Evolutionary conservation across 2,329 filamentous ascomycete genomes (phyloP).

Genomic region (Teratosphaeria gauchensis): DNA sequence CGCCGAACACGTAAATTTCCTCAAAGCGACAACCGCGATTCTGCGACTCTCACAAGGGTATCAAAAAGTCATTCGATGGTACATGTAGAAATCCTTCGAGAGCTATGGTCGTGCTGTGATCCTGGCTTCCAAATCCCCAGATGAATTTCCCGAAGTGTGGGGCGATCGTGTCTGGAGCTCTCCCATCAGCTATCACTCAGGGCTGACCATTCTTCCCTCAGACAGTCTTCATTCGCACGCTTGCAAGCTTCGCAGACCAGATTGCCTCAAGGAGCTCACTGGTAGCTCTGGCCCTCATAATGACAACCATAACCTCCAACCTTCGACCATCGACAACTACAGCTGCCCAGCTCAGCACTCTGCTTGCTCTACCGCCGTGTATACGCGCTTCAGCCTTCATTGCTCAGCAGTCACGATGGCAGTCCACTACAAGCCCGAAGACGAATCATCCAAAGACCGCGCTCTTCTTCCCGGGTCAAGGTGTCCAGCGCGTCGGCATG

Average conservation of each 20-base stretch:
- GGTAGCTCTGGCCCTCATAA: neutral
- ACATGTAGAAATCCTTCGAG: neutral
- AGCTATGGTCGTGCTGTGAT: neutral
- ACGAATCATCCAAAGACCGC: constrained; percentile 23
- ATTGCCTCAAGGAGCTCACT: neutral
- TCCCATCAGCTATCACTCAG: neutral
- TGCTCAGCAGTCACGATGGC: constrained; percentile 12
- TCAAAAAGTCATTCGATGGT: too few relatives aligned
- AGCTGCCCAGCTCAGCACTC: constrained; percentile 1
- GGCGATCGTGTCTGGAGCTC: neutral
- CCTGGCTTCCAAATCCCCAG: neutral
- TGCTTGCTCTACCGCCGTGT: constrained; percentile 19
- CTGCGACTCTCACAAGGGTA: too few relatives aligned
- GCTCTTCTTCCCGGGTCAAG: constrained; percentile 31
- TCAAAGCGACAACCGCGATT: too few relatives aligned
- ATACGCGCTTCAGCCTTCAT: constrained; percentile 19
- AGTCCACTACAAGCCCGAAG: constrained; percentile 12
- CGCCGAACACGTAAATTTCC: too few relatives aligned
- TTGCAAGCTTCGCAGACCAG: neutral
- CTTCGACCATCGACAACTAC: neutral
- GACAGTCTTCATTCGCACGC: neutral
- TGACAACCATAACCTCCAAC: neutral
- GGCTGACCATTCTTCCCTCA: neutral
- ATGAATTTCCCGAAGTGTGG: neutral
- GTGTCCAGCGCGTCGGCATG: constrained; percentile 29